Percentiles rank a stretch among this genome's conserved stretches.
These are phyloP conservation scores for Polytrichum commune DNA, from an alignment of 225 moss, liverwort and hornwort genomes.

Conservation along the genomic window DNA sequence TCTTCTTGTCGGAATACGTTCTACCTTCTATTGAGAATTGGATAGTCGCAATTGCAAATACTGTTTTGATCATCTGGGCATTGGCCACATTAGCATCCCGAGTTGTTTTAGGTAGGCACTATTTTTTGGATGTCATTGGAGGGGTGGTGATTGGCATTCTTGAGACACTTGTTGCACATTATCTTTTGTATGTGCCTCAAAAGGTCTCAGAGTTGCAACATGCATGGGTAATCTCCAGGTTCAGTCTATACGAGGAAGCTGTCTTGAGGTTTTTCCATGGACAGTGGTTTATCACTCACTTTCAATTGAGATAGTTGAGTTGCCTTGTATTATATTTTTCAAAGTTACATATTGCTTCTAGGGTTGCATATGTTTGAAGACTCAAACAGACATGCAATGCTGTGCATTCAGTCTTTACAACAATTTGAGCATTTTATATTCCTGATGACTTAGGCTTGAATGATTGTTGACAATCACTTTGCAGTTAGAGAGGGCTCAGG, in stretches of 20 bases:
- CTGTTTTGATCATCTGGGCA: slow-evolving; percentile 36
- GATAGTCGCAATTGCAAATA: slow-evolving; percentile 19
- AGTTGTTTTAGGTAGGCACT: slow-evolving; percentile 65
- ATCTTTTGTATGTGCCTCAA: slow-evolving; percentile 43
- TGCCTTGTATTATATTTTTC: no score
- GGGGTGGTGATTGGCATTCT: slow-evolving; percentile 48
- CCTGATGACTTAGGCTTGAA: no score
- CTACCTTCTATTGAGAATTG: slow-evolving; percentile 28
- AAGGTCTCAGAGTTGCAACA: slow-evolving; percentile 48
- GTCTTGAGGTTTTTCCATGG: slow-evolving; percentile 28
- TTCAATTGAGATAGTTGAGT: slow-evolving; percentile 8
- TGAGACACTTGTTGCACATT: slow-evolving; percentile 54
- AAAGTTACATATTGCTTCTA: no score
- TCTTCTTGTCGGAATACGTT: slow-evolving; percentile 18
- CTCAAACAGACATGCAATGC: no score
- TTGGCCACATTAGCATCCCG: slow-evolving; percentile 47
- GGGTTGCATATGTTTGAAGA: no score
- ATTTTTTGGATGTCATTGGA: slow-evolving; percentile 62
- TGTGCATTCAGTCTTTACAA: no score
- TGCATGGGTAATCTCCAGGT: slow-evolving; percentile 25
- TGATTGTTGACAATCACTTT: no score
- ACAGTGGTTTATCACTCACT: slow-evolving; percentile 21
- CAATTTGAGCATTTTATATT: no score
- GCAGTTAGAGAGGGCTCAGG: no score
- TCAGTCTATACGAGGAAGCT: slow-evolving; percentile 17